Percentiles rank a stretch among this genome's conserved stretches.
These are phyloP conservation scores for Xylariaceae sp. DNA, from an alignment of 2,329 filamentous ascomycete genomes.

Conservation along the genomic window DNA sequence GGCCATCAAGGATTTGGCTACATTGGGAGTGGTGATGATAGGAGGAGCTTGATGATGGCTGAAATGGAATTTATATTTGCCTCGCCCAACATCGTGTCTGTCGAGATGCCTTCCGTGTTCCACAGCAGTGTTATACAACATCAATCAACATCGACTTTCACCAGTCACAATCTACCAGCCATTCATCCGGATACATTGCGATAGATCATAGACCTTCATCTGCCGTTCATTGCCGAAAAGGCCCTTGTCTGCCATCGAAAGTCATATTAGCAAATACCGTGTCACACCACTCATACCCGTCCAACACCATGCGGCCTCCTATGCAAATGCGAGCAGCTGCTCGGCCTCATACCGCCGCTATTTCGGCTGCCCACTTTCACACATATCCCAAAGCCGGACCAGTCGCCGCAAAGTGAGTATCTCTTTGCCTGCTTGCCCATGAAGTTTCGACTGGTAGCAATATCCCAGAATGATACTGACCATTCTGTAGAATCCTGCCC, in stretches of 20 bases:
- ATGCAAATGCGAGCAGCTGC: slow-evolving; percentile 18
- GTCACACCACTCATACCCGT: too few species aligned
- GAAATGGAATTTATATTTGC: slow-evolving; percentile 1
- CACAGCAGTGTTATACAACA: not conserved
- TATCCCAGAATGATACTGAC: not conserved
- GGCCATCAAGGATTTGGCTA: too few species aligned
- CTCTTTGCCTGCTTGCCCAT: not conserved
- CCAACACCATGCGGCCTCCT: slow-evolving; percentile 9
- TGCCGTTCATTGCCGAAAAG: too few species aligned
- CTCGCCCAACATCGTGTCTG: not conserved
- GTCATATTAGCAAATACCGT: too few species aligned
- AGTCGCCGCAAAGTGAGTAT: slow-evolving; percentile 15
- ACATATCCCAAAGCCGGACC: slow-evolving; percentile 12
- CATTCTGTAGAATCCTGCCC: slow-evolving; percentile 4
- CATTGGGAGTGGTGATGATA: too few species aligned
- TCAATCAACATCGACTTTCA: too few species aligned
- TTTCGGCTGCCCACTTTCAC: not conserved
- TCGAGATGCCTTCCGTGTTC: not conserved
- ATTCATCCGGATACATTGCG: too few species aligned
- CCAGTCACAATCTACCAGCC: too few species aligned
- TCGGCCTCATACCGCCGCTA: slow-evolving; percentile 7
- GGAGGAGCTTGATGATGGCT: too few species aligned
- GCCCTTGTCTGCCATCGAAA: too few species aligned
- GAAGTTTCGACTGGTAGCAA: not conserved
- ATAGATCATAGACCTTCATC: too few species aligned